phyloP scores from a whole-genome alignment of 164 flowering plant genomes.

The Berberis thunbergii region DNA sequence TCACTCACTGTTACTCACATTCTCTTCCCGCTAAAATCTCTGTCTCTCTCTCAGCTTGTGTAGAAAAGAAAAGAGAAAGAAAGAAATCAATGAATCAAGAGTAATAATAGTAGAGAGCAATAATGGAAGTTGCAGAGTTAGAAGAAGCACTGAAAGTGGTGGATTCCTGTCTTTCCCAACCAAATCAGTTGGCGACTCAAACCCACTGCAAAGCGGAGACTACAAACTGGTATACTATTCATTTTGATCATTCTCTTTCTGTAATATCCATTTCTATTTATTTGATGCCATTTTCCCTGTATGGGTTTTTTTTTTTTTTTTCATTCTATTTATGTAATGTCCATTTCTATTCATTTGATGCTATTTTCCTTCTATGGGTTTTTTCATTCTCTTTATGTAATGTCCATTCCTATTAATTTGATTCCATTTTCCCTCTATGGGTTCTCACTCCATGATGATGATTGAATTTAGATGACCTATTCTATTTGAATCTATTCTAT shows the following conservation, averaged over 20 bases:
- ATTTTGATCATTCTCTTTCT: background rate
- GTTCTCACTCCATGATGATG: background rate
- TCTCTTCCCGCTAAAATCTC: too few relatives aligned
- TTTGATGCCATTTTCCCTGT: background rate
- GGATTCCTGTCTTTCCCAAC: conserved; percentile 30
- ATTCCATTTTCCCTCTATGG: background rate
- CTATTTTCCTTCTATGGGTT: too few relatives aligned
- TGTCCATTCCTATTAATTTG: background rate
- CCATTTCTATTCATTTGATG: background rate
- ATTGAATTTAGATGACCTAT: background rate
- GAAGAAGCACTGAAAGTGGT: conserved; percentile 37
- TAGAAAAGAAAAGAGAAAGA: too few relatives aligned
- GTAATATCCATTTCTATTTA: background rate
- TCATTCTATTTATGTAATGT: background rate
- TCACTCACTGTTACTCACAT: too few relatives aligned
- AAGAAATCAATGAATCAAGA: too few relatives aligned
- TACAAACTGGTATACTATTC: conserved; percentile 37
- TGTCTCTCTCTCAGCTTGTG: too few relatives aligned
- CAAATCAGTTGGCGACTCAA: conserved; percentile 74
- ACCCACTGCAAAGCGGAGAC: conserved; percentile 48
- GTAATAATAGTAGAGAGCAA: too few relatives aligned
- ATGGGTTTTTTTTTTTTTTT: background rate
- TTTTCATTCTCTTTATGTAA: background rate
- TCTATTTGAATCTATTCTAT: background rate
- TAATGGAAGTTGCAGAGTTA: conserved; percentile 9